Conservation (phyloP, 495 filamentous ascomycete genomes). For the Lasiosphaeriaceae sp. region DNA sequence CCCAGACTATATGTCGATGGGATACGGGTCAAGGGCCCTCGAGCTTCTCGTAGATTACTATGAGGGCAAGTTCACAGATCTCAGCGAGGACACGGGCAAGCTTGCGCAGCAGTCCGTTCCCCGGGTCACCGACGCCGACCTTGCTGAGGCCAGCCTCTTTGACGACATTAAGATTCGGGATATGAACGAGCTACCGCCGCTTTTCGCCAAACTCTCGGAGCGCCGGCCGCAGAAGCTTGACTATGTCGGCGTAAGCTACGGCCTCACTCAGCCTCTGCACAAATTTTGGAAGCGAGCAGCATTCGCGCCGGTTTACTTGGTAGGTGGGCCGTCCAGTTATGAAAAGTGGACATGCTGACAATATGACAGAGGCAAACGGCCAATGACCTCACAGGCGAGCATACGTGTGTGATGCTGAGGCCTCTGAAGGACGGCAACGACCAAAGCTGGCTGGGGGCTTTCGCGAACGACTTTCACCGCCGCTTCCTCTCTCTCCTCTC, state of each 20-base stretch:
- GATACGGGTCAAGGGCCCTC: constrained; percentile 86
- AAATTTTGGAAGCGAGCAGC: constrained; percentile 90
- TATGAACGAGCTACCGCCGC: constrained; percentile 83
- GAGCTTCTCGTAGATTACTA: constrained; percentile 87
- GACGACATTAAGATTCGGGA: constrained; percentile 88
- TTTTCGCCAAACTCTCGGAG: constrained; percentile 87
- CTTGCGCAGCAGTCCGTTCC: constrained; percentile 59
- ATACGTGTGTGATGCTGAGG: constrained; percentile 95
- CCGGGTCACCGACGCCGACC: constrained; percentile 79
- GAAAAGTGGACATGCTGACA: constrained; percentile 5
- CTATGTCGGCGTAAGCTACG: constrained; percentile 93
- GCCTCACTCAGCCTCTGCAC: constrained; percentile 81
- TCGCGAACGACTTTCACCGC: constrained; percentile 85
- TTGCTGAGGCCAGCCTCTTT: constrained; percentile 71
- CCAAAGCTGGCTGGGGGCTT: constrained; percentile 80
- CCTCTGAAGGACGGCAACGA: constrained; percentile 64
- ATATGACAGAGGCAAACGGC: constrained; percentile 71
- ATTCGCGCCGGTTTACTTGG: constrained; percentile 88
- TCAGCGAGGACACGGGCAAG: constrained; percentile 58
- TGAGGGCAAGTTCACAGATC: constrained; percentile 83
- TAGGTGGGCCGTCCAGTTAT: constrained; percentile 11
- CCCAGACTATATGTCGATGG: constrained; percentile 86
- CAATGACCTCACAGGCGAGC: constrained; percentile 94
- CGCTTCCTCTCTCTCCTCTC: constrained; percentile 84
- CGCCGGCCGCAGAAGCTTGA: constrained; percentile 76